Evolutionary conservation across 2,329 filamentous ascomycete species (phyloP).

Genomic region (Colletotrichum theobromicola): DNA sequence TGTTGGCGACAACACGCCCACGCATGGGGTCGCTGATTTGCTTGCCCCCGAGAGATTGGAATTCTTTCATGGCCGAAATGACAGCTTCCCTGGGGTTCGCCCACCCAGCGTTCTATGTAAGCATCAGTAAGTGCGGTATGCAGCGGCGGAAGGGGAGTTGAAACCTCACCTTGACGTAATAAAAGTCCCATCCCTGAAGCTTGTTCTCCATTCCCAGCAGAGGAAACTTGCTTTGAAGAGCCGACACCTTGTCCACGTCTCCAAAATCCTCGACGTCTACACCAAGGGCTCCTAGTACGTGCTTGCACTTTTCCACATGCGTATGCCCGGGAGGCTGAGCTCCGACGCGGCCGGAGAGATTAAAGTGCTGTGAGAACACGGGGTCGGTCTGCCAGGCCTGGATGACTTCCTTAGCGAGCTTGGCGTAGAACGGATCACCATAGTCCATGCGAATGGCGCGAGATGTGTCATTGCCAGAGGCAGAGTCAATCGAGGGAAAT

Average conservation of each 20-base stretch:
- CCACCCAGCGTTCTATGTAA: not conserved
- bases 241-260: not conserved
- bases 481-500: not conserved
- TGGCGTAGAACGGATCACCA: not conserved
- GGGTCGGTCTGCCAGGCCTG: not conserved
- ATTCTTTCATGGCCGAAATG: not conserved
- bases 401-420: not conserved
- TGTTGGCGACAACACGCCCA: not conserved
- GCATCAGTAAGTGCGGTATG: not conserved
- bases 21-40: not conserved
- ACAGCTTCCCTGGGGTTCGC: not conserved
- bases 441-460: not conserved
- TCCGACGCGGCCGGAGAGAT: not conserved
- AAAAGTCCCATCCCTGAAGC: not conserved
- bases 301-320: not conserved
- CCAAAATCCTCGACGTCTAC: not conserved
- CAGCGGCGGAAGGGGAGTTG: no score
- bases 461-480: not conserved
- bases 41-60: not conserved
- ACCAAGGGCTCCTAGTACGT: not conserved
- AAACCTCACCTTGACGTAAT: not conserved
- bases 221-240: not conserved
- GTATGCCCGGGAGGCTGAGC: not conserved
- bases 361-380: not conserved
- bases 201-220: not conserved